Evolutionary conservation across 2,329 filamentous ascomycete species (phyloP), one percentile per base, ranked within the genome.

Genomic region (Fusarium sterilihyphosum): DNA sequence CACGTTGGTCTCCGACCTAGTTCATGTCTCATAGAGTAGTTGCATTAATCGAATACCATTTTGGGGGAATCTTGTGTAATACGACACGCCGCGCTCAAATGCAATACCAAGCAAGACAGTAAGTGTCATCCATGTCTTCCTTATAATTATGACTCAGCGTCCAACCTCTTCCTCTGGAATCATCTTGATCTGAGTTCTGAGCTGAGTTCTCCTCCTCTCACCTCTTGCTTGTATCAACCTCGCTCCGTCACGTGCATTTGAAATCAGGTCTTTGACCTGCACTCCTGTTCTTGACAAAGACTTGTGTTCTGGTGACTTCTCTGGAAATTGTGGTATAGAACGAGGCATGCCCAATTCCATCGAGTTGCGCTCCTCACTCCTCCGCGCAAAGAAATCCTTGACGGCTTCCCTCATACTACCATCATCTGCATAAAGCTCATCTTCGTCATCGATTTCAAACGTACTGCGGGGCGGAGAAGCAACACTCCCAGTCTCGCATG

Each of bases 141-240:
- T 37, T 13, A 49, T 41, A 33, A 31, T 65, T 37, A 52, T 29
- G 18, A 18, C 24, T 71, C 68, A 66, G 26, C 58, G 67, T 35
- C 70, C 61, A 46, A 47, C 50, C 29, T 74, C 68, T 57, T 73
- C 65, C 56, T 80, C 79, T n/a, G 78, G 78, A 38, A 84, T 72
- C 62, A 83, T 78, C 59, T 78, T 79, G 59, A 85, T 85, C 29
- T 80, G 81, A 46, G 79, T 80, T 73, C 81, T 81, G 53, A 86
- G 70, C 31, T 81, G 79, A 40, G 81, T 79, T 29, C 82, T 77
- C 67, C 81, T 77, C 70, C 78, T 80, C 59, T 85, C 83, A 22
- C 78, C 77, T 46, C 76, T 79, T 8, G 71, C 56, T 53, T 78
- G 70, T 6, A 78, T 67, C 52, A 72, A 62, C 38, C 37, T 75